These are phyloP conservation scores for Rhizoclosmatium globosum DNA, from an alignment of 192 early-diverging fungal species.

Conservation along the genomic window DNA sequence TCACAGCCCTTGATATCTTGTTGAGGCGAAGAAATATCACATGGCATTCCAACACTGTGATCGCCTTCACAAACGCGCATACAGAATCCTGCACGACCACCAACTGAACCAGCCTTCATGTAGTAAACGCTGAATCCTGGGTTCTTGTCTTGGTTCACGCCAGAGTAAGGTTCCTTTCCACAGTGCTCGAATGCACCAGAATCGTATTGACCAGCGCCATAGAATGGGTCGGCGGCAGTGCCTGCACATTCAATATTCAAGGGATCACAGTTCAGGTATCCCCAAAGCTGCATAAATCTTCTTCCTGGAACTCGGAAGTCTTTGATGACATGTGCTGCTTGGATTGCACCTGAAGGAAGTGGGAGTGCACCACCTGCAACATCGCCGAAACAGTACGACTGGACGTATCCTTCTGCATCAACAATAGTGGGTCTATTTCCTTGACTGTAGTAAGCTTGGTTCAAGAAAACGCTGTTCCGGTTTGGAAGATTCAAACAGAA, in stretches of 20 bases:
- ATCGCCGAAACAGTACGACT: conserved; percentile 38
- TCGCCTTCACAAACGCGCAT: conserved; percentile 44
- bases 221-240: conserved; percentile 17
- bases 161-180: conserved; percentile 48
- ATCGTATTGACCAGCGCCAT: conserved; percentile 51
- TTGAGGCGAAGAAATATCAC: conserved; percentile 44
- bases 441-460: conserved; percentile 4
- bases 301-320: neutral
- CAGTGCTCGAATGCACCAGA: conserved; percentile 35
- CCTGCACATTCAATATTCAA: conserved; percentile 40
- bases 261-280: conserved; percentile 37
- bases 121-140: conserved; percentile 20
- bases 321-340: conserved; percentile 32
- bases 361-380: conserved; percentile 31
- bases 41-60: neutral
- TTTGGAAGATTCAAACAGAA: conserved; percentile 47
- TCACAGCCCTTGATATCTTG: conserved; percentile 38
- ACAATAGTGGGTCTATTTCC: conserved; percentile 42
- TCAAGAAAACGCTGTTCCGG: conserved; percentile 13
- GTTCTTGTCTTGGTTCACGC: neutral
- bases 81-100: conserved; percentile 45
- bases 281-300: conserved; percentile 35
- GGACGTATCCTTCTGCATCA: conserved; percentile 43
- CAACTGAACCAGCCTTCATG: conserved; percentile 40
- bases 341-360: conserved; percentile 37